Evolutionary conservation across 371 early-diverging fungal species (phyloP).

Genomic region (Lichtheimia corymbifera): DNA sequence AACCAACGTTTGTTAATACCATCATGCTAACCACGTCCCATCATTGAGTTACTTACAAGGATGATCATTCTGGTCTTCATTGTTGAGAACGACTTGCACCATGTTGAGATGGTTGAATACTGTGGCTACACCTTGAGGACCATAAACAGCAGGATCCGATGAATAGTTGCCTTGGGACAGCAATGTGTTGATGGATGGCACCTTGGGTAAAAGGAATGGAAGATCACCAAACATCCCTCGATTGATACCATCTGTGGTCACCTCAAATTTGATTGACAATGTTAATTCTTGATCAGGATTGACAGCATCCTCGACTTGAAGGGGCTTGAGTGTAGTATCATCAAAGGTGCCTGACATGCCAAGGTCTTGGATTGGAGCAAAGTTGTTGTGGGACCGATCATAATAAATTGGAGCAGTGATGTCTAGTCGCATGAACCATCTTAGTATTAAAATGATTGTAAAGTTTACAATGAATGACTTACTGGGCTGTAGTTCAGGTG

Average conservation of each 20-base stretch:
- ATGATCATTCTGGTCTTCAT: slow-evolving; percentile 64
- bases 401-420: slow-evolving; percentile 59
- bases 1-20: background rate
- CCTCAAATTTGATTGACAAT: slow-evolving; percentile 58
- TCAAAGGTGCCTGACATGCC: slow-evolving; percentile 37
- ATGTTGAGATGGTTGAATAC: slow-evolving; percentile 47
- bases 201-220: slow-evolving; percentile 58
- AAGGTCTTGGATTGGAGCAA: slow-evolving; percentile 33
- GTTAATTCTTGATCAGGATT: slow-evolving; percentile 44
- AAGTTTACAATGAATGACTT: background rate
- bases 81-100: slow-evolving; percentile 58
- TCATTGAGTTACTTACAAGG: slow-evolving; percentile 46
- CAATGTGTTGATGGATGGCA: slow-evolving; percentile 66
- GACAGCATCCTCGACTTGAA: slow-evolving; percentile 29
- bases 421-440: slow-evolving; percentile 11
- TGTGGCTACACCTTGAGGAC: slow-evolving; percentile 52
- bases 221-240: slow-evolving; percentile 76
- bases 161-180: slow-evolving; percentile 56
- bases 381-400: slow-evolving; percentile 27
- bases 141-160: slow-evolving; percentile 56
- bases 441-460: background rate
- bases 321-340: slow-evolving; percentile 50
- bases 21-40: no score
- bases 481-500: slow-evolving; percentile 50
- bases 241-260: slow-evolving; percentile 68